Conservation (phyloP, 2,329 filamentous ascomycete genomes). For the Trichoderma hamatum region DNA sequence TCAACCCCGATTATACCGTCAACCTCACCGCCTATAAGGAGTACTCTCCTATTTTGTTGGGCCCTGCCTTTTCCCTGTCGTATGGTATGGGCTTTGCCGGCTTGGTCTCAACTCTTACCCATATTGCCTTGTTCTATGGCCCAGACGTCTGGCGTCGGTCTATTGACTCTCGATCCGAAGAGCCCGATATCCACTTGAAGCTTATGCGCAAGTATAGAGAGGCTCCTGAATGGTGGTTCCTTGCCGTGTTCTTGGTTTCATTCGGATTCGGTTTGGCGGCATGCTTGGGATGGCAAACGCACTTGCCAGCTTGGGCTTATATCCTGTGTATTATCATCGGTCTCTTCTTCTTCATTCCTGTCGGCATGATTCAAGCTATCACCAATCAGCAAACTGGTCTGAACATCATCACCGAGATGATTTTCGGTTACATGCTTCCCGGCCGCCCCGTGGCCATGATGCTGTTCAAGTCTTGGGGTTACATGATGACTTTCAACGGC, state of each 20-base stretch:
- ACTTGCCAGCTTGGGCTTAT: constrained; percentile 50
- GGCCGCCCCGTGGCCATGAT: constrained; percentile 54
- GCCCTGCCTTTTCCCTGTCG: constrained; percentile 56
- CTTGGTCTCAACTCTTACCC: constrained; percentile 55
- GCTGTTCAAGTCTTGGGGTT: constrained; percentile 53
- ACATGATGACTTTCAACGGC: constrained; percentile 51
- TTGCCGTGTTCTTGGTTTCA: constrained; percentile 49
- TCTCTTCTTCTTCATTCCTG: constrained; percentile 46
- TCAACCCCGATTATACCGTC: constrained; percentile 55
- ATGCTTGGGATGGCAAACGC: constrained; percentile 42
- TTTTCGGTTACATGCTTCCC: constrained; percentile 53
- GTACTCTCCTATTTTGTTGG: constrained; percentile 60
- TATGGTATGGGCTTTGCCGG: constrained; percentile 63
- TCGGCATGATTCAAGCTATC: constrained; percentile 52
- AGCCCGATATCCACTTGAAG: constrained; percentile 55
- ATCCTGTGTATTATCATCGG: constrained; percentile 47
- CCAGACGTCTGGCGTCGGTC: constrained; percentile 47
- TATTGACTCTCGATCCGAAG: constrained; percentile 42
- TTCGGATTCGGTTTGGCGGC: constrained; percentile 50
- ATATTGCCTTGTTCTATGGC: constrained; percentile 57
- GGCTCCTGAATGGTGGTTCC: constrained; percentile 62
- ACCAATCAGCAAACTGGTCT: constrained; percentile 53
- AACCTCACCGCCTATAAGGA: constrained; percentile 58
- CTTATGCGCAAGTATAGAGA: constrained; percentile 61
- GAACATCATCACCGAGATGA: constrained; percentile 54